Percentiles rank a stretch among this genome's conserved stretches.
Conservation (phyloP, 768 basidiomycete species). For the Boletus barrowsii region DNA sequence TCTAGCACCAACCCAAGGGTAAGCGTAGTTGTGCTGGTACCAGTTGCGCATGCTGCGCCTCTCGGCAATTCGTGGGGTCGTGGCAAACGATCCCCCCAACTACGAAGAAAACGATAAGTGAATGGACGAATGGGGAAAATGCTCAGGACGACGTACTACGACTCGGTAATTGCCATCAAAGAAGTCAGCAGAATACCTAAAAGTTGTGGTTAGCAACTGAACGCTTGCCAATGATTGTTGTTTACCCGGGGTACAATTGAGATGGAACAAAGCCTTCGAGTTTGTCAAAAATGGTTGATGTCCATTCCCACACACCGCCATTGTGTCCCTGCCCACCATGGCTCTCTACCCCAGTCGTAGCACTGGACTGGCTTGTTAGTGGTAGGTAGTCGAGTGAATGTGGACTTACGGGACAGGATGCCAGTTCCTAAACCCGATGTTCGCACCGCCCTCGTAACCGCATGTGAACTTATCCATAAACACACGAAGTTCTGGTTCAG, state of each 20-base stretch:
- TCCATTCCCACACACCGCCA: conserved; percentile 99
- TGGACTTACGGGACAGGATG: conserved; percentile 79
- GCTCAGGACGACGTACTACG: conserved; percentile 57
- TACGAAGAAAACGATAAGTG: conserved; percentile 28
- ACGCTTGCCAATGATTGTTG: not conserved
- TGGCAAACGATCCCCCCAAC: conserved; percentile 90
- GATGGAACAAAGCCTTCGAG: conserved; percentile 77
- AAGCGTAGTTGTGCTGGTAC: conserved; percentile 90
- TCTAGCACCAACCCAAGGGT: conserved; percentile 80
- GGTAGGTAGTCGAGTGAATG: not conserved
- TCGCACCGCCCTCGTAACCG: conserved; percentile 75
- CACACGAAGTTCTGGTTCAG: conserved; percentile 79
- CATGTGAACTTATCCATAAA: conserved; percentile 74
- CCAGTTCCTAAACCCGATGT: conserved; percentile 90
- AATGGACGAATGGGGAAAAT: not conserved
- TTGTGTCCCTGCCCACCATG: conserved; percentile 67
- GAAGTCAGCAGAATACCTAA: conserved; percentile 82
- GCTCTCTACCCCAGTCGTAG: conserved; percentile 60
- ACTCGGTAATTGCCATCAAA: conserved; percentile 85
- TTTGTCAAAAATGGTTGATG: conserved; percentile 69
- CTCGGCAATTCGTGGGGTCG: conserved; percentile 77
- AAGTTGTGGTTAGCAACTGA: not conserved
- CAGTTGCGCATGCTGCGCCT: conserved; percentile 81
- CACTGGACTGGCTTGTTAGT: conserved; percentile 36
- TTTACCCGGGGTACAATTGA: conserved; percentile 81